These are phyloP conservation scores for Teunomyces aglyptinius DNA, from an alignment of 805 yeast species.

Conservation along the genomic window DNA sequence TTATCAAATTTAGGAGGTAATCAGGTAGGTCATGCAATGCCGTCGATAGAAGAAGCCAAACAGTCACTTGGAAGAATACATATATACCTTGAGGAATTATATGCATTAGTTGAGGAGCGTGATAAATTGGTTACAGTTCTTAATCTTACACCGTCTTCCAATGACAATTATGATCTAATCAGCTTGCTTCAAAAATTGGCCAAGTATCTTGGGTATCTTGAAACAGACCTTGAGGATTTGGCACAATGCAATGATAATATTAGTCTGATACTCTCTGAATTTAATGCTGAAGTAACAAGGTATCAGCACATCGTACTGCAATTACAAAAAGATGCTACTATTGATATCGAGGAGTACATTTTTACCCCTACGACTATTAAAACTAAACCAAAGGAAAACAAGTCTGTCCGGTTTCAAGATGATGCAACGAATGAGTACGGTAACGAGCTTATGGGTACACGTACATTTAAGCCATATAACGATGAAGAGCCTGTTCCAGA, in stretches of 20 bases:
- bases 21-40: conserved; percentile 3
- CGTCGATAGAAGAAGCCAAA: conserved; percentile 18
- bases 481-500: conserved; percentile 29
- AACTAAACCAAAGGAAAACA: conserved; percentile 11
- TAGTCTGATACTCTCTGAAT: neutral
- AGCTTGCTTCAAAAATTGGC: conserved; percentile 24
- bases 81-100: conserved; percentile 26
- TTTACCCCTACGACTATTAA: conserved; percentile 13
- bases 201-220: conserved; percentile 27
- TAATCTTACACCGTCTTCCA: conserved; percentile 35
- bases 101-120: conserved; percentile 33
- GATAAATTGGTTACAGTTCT: conserved; percentile 26
- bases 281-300: conserved; percentile 11
- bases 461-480: conserved; percentile 32
- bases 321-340: conserved; percentile 24
- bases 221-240: conserved; percentile 22
- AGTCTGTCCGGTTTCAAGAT: conserved; percentile 41
- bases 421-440: conserved; percentile 21
- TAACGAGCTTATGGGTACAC: conserved; percentile 36
- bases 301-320: conserved; percentile 18
- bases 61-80: conserved; percentile 17
- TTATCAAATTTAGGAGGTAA: neutral
- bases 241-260: conserved; percentile 3
- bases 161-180: conserved; percentile 38
- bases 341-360: conserved; percentile 31